phyloP scores from a whole-genome alignment of 371 early-diverging fungal species.

The Mucor ambiguus region DNA sequence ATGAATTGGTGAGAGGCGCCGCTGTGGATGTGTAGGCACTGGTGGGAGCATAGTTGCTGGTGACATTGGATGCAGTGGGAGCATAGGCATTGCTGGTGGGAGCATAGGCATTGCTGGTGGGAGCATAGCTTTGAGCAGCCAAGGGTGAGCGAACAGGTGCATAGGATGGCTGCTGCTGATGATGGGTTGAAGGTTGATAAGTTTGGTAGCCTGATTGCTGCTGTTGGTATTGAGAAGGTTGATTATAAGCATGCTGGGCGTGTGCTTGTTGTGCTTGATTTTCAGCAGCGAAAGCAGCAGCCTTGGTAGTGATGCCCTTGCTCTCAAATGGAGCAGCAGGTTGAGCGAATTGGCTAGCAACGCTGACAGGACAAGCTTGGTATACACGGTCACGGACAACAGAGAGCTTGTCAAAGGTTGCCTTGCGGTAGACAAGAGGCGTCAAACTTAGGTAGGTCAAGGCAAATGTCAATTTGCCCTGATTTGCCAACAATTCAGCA shows the following conservation, averaged over 20 bases:
- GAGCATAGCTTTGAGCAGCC: constrained; percentile 16
- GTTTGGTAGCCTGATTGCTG: constrained; percentile 5
- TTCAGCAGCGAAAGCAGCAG: constrained; percentile 12
- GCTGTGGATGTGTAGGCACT: constrained; percentile 23
- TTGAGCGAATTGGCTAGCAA: constrained; percentile 37
- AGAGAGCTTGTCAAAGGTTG: constrained; percentile 47
- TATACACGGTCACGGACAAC: constrained; percentile 80
- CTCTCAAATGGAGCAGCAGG: constrained; percentile 73
- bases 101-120: constrained; percentile 25
- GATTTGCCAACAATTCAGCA: constrained; percentile 74
- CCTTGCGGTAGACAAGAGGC: constrained; percentile 67
- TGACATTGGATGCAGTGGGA: constrained; percentile 7
- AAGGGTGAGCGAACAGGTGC: constrained; percentile 14
- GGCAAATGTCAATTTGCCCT: constrained; percentile 78
- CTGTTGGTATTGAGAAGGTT: constrained; percentile 13
- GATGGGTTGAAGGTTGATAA: constrained; percentile 7
- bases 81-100: constrained; percentile 30
- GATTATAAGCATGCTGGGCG: constrained; percentile 8
- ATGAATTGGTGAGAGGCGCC: neutral
- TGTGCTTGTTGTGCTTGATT: constrained; percentile 13
- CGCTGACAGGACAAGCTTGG: constrained; percentile 56
- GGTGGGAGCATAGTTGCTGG: constrained; percentile 15
- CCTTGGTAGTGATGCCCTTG: constrained; percentile 44
- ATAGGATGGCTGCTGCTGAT: constrained; percentile 3
- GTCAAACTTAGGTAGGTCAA: constrained; percentile 76